Conservation (phyloP, 2,329 filamentous ascomycete genomes). For the Myriosclerotinia curreyana region DNA sequence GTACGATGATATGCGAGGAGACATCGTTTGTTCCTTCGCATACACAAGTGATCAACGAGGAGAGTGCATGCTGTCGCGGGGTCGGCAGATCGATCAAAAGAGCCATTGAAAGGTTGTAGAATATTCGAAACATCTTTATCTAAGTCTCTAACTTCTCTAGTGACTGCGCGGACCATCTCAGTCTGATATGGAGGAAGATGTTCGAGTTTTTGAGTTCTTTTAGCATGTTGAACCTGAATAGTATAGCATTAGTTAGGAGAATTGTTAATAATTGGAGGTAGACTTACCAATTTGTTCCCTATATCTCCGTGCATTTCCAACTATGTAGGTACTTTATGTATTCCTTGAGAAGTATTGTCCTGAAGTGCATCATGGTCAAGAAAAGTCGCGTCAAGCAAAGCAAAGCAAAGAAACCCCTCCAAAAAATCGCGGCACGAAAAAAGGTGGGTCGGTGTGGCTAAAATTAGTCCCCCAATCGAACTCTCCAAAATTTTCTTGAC, state of each 20-base stretch:
- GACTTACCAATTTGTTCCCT: constrained; percentile 62
- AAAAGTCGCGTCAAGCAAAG: neutral
- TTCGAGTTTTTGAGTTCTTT: constrained; percentile 82
- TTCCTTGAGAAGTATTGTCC: neutral
- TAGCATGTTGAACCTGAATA: constrained; percentile 83
- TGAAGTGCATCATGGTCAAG: neutral
- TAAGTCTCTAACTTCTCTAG: constrained; percentile 88
- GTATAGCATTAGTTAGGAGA: constrained; percentile 16
- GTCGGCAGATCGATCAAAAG: constrained; percentile 82
- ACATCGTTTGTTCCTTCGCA: constrained; percentile 94
- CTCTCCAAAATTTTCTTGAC: neutral
- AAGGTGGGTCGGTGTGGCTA: neutral
- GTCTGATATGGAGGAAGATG: constrained; percentile 90
- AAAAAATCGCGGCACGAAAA: constrained; percentile 4
- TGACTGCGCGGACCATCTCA: constrained; percentile 81
- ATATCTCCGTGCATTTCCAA: constrained; percentile 65
- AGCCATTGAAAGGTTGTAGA: constrained; percentile 52
- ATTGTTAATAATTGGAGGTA: neutral
- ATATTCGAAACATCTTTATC: constrained; percentile 80
- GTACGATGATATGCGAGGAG: constrained; percentile 91
- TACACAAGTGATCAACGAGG: constrained; percentile 89
- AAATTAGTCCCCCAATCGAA: constrained; percentile 1
- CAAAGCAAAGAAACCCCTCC: constrained; percentile 9
- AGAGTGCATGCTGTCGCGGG: constrained; percentile 83
- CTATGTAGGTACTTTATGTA: neutral